Evolutionary conservation across 2,329 filamentous ascomycete genomes (phyloP).

Genomic region (Didymella arachidicola): DNA sequence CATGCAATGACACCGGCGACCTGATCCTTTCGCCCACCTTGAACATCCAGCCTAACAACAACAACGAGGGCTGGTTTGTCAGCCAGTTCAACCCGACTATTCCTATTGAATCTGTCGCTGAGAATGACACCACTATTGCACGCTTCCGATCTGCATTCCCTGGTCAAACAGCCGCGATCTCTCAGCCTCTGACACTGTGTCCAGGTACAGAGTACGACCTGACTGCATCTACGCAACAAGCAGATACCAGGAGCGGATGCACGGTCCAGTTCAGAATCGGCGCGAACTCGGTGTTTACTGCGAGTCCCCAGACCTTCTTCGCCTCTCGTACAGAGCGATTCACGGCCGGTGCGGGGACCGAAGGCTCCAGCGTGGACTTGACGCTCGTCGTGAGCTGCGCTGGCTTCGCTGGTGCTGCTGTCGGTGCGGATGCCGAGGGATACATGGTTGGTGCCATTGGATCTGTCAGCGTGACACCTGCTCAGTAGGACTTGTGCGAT

Average conservation of each 20-base stretch:
- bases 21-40: slow-evolving; percentile 41
- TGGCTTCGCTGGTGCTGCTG: slow-evolving; percentile 27
- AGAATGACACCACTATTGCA: slow-evolving; percentile 26
- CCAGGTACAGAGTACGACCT: slow-evolving; percentile 36
- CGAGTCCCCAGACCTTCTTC: slow-evolving; percentile 29
- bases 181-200: slow-evolving; percentile 39
- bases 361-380: slow-evolving; percentile 35
- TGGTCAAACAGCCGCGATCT: slow-evolving; percentile 29
- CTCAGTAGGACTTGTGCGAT: not conserved
- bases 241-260: slow-evolving; percentile 30
- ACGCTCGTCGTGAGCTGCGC: slow-evolving; percentile 31
- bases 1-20: slow-evolving; percentile 35
- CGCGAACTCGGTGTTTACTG: slow-evolving; percentile 22
- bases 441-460: slow-evolving; percentile 27
- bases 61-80: slow-evolving; percentile 34
- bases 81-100: slow-evolving; percentile 28
- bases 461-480: slow-evolving; percentile 9
- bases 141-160: slow-evolving; percentile 36
- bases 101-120: slow-evolving; percentile 23
- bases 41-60: slow-evolving; percentile 22
- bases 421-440: slow-evolving; percentile 26
- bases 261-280: slow-evolving; percentile 29
- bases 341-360: slow-evolving; percentile 26
- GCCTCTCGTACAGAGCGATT: slow-evolving; percentile 23
- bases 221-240: slow-evolving; percentile 24